Conservation (phyloP, 371 early-diverging fungal species). For the Mucor lusitanicus region DNA sequence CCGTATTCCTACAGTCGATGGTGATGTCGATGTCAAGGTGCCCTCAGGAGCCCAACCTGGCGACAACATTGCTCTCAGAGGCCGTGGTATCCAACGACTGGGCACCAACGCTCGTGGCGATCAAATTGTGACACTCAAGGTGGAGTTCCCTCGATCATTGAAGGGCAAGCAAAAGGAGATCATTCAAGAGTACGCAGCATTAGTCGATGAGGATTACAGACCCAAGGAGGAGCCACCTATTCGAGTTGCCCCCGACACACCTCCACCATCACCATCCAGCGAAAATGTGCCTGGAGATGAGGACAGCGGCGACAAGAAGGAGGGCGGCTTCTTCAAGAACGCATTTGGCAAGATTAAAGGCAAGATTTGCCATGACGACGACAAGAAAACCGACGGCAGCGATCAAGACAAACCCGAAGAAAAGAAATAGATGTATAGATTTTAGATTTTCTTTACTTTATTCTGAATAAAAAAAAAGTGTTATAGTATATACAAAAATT, state of each 20-base stretch:
- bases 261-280: constrained; percentile 17
- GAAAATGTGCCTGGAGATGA: constrained; percentile 12
- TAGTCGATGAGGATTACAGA: constrained; percentile 38
- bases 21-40: constrained; percentile 87
- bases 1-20: constrained; percentile 87
- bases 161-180: constrained; percentile 39
- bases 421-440: constrained; percentile 4
- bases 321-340: constrained; percentile 32
- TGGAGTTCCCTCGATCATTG: constrained; percentile 72
- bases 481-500: constrained; percentile 1
- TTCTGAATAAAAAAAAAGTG: neutral
- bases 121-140: constrained; percentile 81
- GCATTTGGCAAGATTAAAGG: constrained; percentile 35
- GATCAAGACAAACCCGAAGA: constrained; percentile 1
- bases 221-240: constrained; percentile 19
- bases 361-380: constrained; percentile 34
- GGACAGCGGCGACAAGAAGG: constrained; percentile 5
- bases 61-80: constrained; percentile 74
- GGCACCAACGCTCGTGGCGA: constrained; percentile 70
- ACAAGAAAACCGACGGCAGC: constrained; percentile 12
- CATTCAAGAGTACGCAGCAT: constrained; percentile 33
- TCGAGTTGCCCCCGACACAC: constrained; percentile 14
- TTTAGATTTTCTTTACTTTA: constrained; percentile 2
- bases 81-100: constrained; percentile 71
- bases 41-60: constrained; percentile 86